Evolutionary conservation across 1,284 basidiomycete genomes (phyloP), one percentile per base, ranked within the genome.

Genomic region (Irpex sp.): DNA sequence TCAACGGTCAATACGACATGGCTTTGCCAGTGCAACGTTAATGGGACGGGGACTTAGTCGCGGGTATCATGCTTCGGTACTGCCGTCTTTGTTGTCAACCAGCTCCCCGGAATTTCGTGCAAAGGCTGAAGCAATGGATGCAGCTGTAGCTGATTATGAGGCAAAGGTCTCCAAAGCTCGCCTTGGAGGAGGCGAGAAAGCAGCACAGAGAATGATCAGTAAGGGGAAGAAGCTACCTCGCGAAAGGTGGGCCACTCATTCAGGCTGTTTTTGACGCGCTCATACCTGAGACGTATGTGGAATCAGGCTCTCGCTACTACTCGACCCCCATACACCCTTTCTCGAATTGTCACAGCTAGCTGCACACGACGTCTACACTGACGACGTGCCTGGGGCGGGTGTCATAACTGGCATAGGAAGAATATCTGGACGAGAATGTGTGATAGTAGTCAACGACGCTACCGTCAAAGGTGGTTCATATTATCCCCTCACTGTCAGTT

Each of bases 401-500:
- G 85, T 98, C 63, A 92, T 98, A 67, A 95, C 95, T 4, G 95
- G 95, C 35, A 92, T 98, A 67, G 87, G 87, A 47, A 79, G 88
- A 61, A 89, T 97, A 57, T 85, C 89, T 17, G 94, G 93, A 2
- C 81, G 86, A 62, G 92, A 95, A 73, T 96, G 94, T 72, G 88
- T 97, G 73, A 77, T 98, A 7, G 88, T 97, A 9, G 92, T 94
- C 47, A 98, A 98, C 75, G 95, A 98, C 72, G 92, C 95, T 33
- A 96, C 93, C 1, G 94, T 96, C 49, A 96, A 96, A 73, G 94
- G 95, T 36, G 95, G 95, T 1, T 92, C 92, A 0, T 97, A 97
- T 76, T 95, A 95, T 73, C 95, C 95, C 11, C 78, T 98, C 64
- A 96, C 95, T 7, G 93, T 93, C 63, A 65, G 80, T 71, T 6